phyloP scores from a whole-genome alignment of 495 filamentous ascomycete species.

The Aspergillus cavernicola region DNA sequence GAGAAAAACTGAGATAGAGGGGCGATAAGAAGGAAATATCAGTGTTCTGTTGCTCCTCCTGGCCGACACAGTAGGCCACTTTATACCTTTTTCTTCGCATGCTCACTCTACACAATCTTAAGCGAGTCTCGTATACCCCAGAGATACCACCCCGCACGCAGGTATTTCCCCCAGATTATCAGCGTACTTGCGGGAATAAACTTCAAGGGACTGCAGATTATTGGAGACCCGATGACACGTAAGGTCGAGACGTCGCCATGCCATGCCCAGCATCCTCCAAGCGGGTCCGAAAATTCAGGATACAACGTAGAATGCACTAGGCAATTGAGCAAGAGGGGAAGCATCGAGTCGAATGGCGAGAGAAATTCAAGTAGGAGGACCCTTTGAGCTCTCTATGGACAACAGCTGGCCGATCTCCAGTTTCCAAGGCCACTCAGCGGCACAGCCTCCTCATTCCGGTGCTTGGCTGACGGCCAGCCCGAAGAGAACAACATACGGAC shows the following conservation, averaged over 20 bases:
- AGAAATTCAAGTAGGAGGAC: neutral
- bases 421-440: conserved; percentile 3
- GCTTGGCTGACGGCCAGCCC: conserved; percentile 3
- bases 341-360: neutral
- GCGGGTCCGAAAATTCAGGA: neutral
- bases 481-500: neutral
- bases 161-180: neutral
- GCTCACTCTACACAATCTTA: neutral
- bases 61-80: neutral
- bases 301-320: neutral
- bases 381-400: neutral
- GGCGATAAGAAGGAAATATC: neutral
- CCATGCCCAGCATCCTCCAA: neutral
- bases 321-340: neutral
- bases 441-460: neutral
- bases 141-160: neutral
- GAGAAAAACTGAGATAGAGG: neutral
- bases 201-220: neutral
- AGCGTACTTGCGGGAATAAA: neutral
- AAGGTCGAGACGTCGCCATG: neutral
- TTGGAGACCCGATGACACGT: neutral
- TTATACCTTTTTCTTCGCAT: neutral
- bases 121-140: neutral
- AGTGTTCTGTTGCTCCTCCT: neutral
- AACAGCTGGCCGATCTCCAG: neutral